Conservation (phyloP, 1,139 yeast genomes). For the Lizanozyma gosingica region DNA sequence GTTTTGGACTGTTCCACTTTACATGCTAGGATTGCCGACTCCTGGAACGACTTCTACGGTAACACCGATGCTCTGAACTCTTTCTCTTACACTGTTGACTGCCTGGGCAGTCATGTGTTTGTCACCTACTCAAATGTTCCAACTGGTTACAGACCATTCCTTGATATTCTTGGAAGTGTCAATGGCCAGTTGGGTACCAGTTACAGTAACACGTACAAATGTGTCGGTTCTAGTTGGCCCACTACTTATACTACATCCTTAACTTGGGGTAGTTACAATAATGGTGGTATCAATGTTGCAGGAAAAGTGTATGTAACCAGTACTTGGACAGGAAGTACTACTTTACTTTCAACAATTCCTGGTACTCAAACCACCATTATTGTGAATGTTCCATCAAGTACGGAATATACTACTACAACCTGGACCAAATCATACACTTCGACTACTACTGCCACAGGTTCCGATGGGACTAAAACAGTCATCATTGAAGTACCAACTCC, state of each 20-base stretch:
- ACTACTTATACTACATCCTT: background rate
- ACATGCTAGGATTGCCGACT: slow-evolving; percentile 14
- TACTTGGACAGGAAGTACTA: slow-evolving; percentile 17
- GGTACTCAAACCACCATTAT: slow-evolving; percentile 7
- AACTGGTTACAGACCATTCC: slow-evolving; percentile 23
- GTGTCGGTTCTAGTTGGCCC: slow-evolving; percentile 5
- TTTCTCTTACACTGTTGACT: slow-evolving; percentile 7
- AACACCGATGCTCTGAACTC: slow-evolving; percentile 9
- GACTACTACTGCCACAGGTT: slow-evolving; percentile 1
- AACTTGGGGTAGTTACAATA: slow-evolving; percentile 8
- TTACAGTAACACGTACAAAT: slow-evolving; percentile 11
- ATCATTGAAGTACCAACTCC: slow-evolving; percentile 12
- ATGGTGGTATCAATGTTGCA: slow-evolving; percentile 11
- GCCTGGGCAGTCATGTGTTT: slow-evolving; percentile 9
- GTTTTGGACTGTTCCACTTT: slow-evolving; percentile 16
- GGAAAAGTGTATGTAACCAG: slow-evolving; percentile 16
- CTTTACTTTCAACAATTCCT: slow-evolving; percentile 14
- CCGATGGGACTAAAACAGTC: slow-evolving; percentile 11
- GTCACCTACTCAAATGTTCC: slow-evolving; percentile 17
- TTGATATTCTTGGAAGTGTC: slow-evolving; percentile 11
- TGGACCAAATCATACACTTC: slow-evolving; percentile 4
- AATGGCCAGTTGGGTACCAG: background rate
- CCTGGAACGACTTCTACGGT: slow-evolving; percentile 15
- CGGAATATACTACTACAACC: slow-evolving; percentile 2
- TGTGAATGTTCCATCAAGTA: slow-evolving; percentile 8